Conservation (phyloP, 192 early-diverging fungal species). For the Entomortierella parvispora region DNA sequence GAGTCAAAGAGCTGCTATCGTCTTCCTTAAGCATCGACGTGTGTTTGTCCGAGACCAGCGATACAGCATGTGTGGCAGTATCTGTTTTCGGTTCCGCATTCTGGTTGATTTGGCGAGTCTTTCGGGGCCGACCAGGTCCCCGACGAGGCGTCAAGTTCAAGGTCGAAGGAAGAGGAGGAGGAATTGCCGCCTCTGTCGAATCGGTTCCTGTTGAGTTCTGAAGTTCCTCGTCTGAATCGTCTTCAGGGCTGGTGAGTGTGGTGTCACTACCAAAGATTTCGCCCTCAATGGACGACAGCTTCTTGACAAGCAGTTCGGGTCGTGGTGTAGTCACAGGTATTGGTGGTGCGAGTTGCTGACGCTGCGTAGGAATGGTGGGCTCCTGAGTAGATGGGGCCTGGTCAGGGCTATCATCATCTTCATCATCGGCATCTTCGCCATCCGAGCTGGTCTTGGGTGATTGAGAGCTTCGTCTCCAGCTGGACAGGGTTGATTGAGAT, state of each 20-base stretch:
- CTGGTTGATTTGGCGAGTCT: background rate
- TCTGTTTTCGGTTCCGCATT: too few relatives aligned
- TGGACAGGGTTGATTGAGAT: conserved; percentile 3
- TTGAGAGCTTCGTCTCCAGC: conserved; percentile 18
- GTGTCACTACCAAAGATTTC: conserved; percentile 47
- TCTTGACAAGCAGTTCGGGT: background rate
- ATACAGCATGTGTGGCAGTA: too few relatives aligned
- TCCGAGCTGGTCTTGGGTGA: conserved; percentile 15
- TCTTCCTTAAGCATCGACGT: too few relatives aligned
- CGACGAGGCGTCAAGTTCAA: background rate
- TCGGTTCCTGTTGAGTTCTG: background rate
- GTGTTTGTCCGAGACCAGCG: too few relatives aligned
- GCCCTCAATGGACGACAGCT: conserved; percentile 3
- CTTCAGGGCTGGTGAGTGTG: conserved; percentile 36
- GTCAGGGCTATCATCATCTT: conserved; percentile 17
- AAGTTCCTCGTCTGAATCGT: conserved; percentile 36
- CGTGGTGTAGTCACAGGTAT: background rate
- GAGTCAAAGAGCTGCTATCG: too few relatives aligned
- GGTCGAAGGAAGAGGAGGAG: background rate
- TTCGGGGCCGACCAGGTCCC: conserved; percentile 21
- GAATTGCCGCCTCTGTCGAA: background rate
- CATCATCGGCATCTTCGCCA: conserved; percentile 30
- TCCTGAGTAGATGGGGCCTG: background rate
- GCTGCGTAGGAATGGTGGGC: background rate
- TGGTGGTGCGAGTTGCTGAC: background rate